Conservation (phyloP, 192 early-diverging fungal genomes). For the Hyaloraphidium curvatum region DNA sequence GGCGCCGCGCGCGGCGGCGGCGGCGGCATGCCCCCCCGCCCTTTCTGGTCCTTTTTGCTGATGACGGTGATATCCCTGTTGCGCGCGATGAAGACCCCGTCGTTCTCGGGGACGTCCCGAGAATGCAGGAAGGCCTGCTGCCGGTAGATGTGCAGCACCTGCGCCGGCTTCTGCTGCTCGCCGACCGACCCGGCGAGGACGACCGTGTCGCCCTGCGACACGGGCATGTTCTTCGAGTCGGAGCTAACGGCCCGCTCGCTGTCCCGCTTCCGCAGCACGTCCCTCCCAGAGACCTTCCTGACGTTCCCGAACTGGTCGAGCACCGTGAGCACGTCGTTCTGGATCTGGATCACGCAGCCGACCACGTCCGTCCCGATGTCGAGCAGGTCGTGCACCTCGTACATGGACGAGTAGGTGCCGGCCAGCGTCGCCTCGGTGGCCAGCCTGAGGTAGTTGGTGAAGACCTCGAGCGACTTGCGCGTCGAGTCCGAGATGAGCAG, state of each 20-base stretch:
- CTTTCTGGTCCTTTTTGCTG: conserved; percentile 5
- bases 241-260: conserved; percentile 21
- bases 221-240: conserved; percentile 28
- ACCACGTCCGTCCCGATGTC: conserved; percentile 44
- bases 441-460: conserved; percentile 69
- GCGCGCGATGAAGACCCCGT: conserved; percentile 52
- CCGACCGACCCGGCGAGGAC: conserved; percentile 24
- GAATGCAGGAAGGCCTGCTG: conserved; percentile 61
- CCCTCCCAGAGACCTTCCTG: conserved; percentile 10
- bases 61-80: conserved; percentile 30
- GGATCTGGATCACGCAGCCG: conserved; percentile 66
- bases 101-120: conserved; percentile 49
- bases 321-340: conserved; percentile 49
- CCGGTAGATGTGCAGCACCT: conserved; percentile 66
- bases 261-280: conserved; percentile 25
- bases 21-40: background rate
- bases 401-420: conserved; percentile 26
- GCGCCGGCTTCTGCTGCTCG: conserved; percentile 35
- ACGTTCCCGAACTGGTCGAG: conserved; percentile 42
- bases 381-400: conserved; percentile 79
- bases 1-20: background rate
- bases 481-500: conserved; percentile 59
- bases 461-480: conserved; percentile 57
- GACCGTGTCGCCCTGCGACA: conserved; percentile 50
- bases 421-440: conserved; percentile 46